phyloP scores from a whole-genome alignment of 1,139 yeast genomes.

The Kodamaea alishanica region DNA sequence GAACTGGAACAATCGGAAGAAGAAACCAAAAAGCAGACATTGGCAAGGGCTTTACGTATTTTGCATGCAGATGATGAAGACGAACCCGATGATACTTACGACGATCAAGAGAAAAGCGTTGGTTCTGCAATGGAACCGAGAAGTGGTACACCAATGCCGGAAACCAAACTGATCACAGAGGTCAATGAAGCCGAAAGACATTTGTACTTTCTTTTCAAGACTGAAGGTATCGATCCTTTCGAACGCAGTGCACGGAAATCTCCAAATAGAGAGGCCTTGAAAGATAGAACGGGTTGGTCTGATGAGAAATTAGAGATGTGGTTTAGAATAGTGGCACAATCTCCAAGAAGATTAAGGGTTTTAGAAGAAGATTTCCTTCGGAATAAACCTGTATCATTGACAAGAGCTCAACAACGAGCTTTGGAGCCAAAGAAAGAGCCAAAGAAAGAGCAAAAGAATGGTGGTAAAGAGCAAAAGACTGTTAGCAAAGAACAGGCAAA shows the following conservation, averaged over 20 bases:
- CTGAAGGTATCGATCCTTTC: constrained; percentile 48
- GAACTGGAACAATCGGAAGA: constrained; percentile 15
- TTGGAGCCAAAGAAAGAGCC: constrained; percentile 1
- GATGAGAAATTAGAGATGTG: constrained; percentile 94
- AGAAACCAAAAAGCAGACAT: constrained; percentile 51
- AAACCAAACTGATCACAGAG: constrained; percentile 7
- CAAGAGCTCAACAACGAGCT: constrained; percentile 11
- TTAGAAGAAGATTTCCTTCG: constrained; percentile 60
- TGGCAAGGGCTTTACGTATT: constrained; percentile 60
- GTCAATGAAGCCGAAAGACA: constrained; percentile 41
- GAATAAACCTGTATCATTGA: constrained; percentile 13
- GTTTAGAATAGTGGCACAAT: constrained; percentile 69
- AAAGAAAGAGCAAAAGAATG: constrained; percentile 7
- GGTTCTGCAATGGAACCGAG: constrained; percentile 25
- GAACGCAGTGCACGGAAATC: constrained; percentile 50
- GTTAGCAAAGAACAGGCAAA: constrained; percentile 24
- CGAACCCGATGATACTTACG: constrained; percentile 83
- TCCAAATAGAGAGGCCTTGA: constrained; percentile 49
- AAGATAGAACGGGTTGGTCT: constrained; percentile 59
- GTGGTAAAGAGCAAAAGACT: too few relatives aligned
- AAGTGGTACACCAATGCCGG: constrained; percentile 4
- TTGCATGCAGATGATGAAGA: constrained; percentile 72
- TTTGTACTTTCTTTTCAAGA: constrained; percentile 56
- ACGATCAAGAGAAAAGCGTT: constrained; percentile 57
- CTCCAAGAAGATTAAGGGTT: constrained; percentile 56